Base-by-base conservation (phyloP, 2,329 filamentous ascomycete species). In the Didymellaceae sp. region DNA sequence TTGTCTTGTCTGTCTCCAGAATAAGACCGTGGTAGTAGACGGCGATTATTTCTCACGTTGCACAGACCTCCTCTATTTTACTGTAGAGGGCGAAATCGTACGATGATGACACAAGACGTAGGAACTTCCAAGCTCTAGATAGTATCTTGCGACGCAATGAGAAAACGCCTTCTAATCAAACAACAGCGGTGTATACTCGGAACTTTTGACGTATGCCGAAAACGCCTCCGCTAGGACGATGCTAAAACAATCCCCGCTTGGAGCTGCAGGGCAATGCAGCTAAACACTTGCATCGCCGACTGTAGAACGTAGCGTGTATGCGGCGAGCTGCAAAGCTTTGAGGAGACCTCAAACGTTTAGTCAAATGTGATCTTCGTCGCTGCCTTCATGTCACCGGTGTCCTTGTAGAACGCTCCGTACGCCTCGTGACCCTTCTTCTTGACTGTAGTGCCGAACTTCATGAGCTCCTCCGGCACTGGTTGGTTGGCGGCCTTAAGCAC, bases 341-440 rank as follows among this genome's bases (percentile, higher is more conserved):
- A n/a, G n/a, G n/a, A n/a, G n/a, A 46, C 24, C 28, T 47, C 43
- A 54, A 42, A 42, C 22, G 21, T 35, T 50, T 71, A 74, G 46
- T 96, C 91, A 78, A 97, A 97, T 37, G 86, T 92, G 71, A 97
- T 96, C 81, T 96, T 97, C 49, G 88, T 94, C 21, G 90, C 87
- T 74, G 89, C 87, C 76, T 93, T 88, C 72, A 83, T 90, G 73
- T 87, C 87, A 64, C 90, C 89, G 7, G 90, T 86, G 64, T 97
- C 91, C 76, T 94, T 96, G 81, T 89, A 96, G 73, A 97, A 97
- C 24, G 91, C 91, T 49, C 94, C 94, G 70, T 97, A 99, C 38
- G 90, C 89, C 67, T 91, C 89, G 77, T 99, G 94, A 39, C 86
- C 84, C 91, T 97, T 97, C 85, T 96, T 97, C 85, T 97, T 99